Base-by-base conservation (phyloP, 2,329 filamentous ascomycete genomes). In the Pseudocercospora vitis region DNA sequence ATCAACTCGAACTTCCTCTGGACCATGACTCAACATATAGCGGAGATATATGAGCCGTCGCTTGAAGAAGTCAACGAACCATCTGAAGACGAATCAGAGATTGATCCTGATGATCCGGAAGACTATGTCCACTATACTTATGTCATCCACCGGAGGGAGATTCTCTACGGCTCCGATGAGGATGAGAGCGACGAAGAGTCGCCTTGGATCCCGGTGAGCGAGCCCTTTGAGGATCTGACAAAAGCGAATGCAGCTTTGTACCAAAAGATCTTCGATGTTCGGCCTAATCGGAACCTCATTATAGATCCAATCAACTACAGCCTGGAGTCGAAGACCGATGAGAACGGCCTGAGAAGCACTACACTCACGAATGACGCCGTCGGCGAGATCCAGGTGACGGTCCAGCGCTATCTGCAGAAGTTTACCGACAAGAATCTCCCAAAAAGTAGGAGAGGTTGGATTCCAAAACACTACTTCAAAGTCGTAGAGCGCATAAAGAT, bases 181-280 rank as follows among this genome's bases (percentile, higher is more conserved):
- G 32, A 33, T 18, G 18, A 33, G 18, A 19, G 44, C 6, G 32
- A 26, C 8, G 47, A 28, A 3, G 51, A 44, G 40, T 7, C 3
- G 24, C 31, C 50, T 14, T 52, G 48, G 23, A 14, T 8, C 1
- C 42, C 42, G 14, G 42, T 45, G 29, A 31, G 21, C 4, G 14
- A n/a, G 3, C 39, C 32, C 3, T 52, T n/a, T 12, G 50, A 57
- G 23, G 14, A 33, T 11, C 48, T 52, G 3, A 12, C 50, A 1
- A 49, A 52, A 31, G 57, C 57, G 3, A 57, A 59, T n/a, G 3
- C 29, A 6, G 48, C 46, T n/a, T n/a, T 12, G 57, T 52, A n/a
- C 14, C 21, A 21, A 11, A 19, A 6, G 48, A 58, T 7, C 42
- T 31, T 4, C 12, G 28, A 7, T 7, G 23, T 9, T 6, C 23